Evolutionary conservation across 73 alveolate genomes (phyloP).

Genomic region (Tetrahymena borealis): DNA sequence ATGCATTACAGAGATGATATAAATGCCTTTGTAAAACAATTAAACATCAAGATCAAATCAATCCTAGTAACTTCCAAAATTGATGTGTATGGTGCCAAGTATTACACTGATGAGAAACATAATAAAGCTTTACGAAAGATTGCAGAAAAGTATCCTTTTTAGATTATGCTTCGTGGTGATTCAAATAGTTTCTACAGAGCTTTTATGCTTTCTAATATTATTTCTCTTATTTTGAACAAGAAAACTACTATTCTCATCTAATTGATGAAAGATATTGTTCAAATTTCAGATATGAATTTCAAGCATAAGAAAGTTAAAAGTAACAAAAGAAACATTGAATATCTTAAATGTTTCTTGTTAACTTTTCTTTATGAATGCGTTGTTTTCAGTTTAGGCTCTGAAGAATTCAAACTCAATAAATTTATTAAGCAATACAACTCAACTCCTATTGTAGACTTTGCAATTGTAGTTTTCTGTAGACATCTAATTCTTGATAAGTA

Average conservation of each 20-base stretch:
- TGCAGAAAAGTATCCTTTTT: background rate
- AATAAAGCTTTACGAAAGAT: background rate
- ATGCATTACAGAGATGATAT: background rate
- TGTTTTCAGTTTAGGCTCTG: background rate
- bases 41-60: background rate
- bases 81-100: background rate
- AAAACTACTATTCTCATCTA: background rate
- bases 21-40: background rate
- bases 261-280: background rate
- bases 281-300: background rate
- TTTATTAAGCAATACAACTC: background rate
- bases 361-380: background rate
- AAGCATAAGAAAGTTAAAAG: background rate
- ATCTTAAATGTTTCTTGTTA: background rate
- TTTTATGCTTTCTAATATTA: background rate
- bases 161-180: background rate
- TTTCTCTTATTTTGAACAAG: background rate
- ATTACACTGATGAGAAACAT: background rate
- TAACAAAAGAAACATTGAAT: background rate
- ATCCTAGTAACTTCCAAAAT: background rate
- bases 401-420: background rate
- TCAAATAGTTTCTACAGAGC: background rate
- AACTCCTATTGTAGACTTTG: background rate
- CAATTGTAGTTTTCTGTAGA: background rate
- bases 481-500: background rate